Evolutionary conservation across 768 basidiomycete species (phyloP), one percentile per base, ranked within the genome.

Genomic region (Mycena alexandri): DNA sequence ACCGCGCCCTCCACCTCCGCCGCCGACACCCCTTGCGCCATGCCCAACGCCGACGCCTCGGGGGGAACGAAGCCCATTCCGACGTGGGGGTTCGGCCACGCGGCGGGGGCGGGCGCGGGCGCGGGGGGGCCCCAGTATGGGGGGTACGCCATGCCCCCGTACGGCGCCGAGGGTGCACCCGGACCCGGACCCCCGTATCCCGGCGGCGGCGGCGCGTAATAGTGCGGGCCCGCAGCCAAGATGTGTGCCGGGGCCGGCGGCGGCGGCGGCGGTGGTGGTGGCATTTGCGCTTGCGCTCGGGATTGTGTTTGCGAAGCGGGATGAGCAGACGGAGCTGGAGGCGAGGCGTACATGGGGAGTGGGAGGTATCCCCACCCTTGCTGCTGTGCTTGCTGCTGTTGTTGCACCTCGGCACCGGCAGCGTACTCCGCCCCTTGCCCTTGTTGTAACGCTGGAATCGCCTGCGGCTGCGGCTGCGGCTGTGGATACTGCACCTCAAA

Each of bases 101-200:
- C 29, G 3, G 3, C 29, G 29, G 29, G 29, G 55, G 13, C 24
- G 13, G 9, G 17, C 29, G 3, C 29, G 29, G 29, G 29, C 63
- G 13, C 24, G 13, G 9, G 17, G 25, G 16, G 34, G 14, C 44
- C 52, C 11, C 38, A 10, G 10, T n/a, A 38, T 24, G 22, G 38
- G 22, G 42, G 53, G 21, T 62, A 62, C 29, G n/a, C n/a, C n/a
- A n/a, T n/a, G n/a, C n/a, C n/a, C n/a, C 36, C 60, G 16, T 61
- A 53, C 14, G 59, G 52, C n/a, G n/a, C n/a, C n/a, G n/a, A n/a
- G n/a, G 2, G 17, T 9, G 52, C 17, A 54, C 38, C 36, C n/a
- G n/a, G n/a, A n/a, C n/a, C n/a, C n/a, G n/a, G n/a, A 19, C 33
- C 0, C 36, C 33, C n/a, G 34, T 59, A 47, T 43, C 43, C 29